Conservation (phyloP, 148 eudicot genomes). For the Hydrangea macrophylla region DNA sequence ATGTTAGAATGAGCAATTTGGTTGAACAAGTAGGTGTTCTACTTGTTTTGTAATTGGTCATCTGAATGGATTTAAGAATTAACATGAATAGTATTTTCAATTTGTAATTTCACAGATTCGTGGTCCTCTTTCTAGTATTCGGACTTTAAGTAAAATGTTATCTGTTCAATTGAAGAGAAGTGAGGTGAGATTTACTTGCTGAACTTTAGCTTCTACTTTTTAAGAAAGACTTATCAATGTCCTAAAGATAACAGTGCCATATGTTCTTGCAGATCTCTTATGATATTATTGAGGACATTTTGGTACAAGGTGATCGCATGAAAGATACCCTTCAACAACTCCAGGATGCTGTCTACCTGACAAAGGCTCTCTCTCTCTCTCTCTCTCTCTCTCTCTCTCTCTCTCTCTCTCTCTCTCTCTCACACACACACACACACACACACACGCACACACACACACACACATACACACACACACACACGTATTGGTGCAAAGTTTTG, state of each 20-base stretch:
- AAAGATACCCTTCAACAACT: slow-evolving; percentile 79
- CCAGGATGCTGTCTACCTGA: slow-evolving; percentile 92
- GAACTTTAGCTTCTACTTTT: slow-evolving; percentile 5
- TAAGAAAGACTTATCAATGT: background rate
- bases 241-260: background rate
- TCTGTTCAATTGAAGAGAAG: slow-evolving; percentile 62
- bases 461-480: background rate
- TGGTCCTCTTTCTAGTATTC: slow-evolving; percentile 88
- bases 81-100: slow-evolving; percentile 20
- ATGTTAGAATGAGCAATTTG: slow-evolving; percentile 80
- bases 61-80: slow-evolving; percentile 6
- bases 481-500: background rate
- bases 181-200: slow-evolving; percentile 51
- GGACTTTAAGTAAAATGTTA: slow-evolving; percentile 72
- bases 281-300: slow-evolving; percentile 83
- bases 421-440: too few species aligned
- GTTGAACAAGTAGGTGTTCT: slow-evolving; percentile 78
- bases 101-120: slow-evolving; percentile 65
- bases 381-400: slow-evolving; percentile 18
- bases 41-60: slow-evolving; percentile 10
- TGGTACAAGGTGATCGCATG: slow-evolving; percentile 77
- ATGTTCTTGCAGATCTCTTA: slow-evolving; percentile 57
- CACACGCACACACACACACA: background rate
- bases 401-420: too few species aligned
- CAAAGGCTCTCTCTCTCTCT: slow-evolving; percentile 54